Evolutionary conservation across 805 yeast genomes (phyloP), one percentile per base, ranked within the genome.

Genomic region (Ogataea thermomethanolica): DNA sequence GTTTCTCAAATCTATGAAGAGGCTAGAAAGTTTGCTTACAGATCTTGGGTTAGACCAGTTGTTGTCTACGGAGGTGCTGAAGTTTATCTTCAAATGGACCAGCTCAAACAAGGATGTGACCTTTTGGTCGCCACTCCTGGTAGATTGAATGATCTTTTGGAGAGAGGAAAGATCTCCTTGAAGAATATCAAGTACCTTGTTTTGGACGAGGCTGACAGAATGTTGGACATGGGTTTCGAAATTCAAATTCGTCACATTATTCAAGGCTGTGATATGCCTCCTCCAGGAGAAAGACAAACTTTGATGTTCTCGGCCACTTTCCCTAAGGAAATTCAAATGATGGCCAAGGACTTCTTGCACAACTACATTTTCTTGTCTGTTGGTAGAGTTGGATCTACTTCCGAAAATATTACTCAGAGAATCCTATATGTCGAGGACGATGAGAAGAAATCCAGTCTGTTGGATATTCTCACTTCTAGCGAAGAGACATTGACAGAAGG

Each of bases 221-320:
- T 93, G 99, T 81, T 93, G 72, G 99, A 93, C 80, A 93, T 93
- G 98, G 99, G 99, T 78, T 93, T 93, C 73, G 99, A 93, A 75
- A 97, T 97, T 52, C 99, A 93, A 77, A 93, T 93, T 64, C 87
- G 99, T 79, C 85, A 89, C 66, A 91, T 93, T 61, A 99, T 93
- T 48, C 95, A 91, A 69, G 95, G 85, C 53, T 90, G 95, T 74
- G 98, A 89, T 66, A 93, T 93, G 99, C 97, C 99, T 48, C 81
- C 74, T 51, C 95, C 86, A 42, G 72, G 77, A 46, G 76, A 84
- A 58, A 84, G 99, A 74, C 99, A 93, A 73, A 93, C 99, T 28
- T 79, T 93, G 59, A 87, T 93, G 95, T 93, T 93, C 72, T 87
- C 96, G 27, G 99, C 99, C 56, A 93, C 99, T 50, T 93, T 93